A percentile compares a stretch with the other conserved stretches of the same genome.
phyloP scores from a whole-genome alignment of 495 filamentous ascomycete species.

The Staphylotrichum longicolle region DNA sequence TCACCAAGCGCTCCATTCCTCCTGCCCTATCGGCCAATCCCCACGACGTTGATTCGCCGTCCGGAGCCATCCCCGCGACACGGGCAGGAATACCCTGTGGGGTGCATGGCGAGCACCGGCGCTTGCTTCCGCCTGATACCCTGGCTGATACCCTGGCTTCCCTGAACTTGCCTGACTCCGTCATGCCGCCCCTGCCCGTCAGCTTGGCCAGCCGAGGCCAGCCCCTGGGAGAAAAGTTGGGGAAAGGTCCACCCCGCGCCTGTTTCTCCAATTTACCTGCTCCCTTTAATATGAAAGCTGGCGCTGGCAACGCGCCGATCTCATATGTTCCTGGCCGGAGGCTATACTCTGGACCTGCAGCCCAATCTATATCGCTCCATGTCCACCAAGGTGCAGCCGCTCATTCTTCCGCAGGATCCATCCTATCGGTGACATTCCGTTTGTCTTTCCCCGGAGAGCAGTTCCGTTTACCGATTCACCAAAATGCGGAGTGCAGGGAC shows the following conservation, averaged over 20 bases:
- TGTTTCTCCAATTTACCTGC: slow-evolving; percentile 30
- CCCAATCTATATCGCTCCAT: slow-evolving; percentile 30
- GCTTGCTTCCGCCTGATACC: slow-evolving; percentile 18
- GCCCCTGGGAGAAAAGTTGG: slow-evolving; percentile 22
- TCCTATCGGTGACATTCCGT: slow-evolving; percentile 35
- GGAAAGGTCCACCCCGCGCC: slow-evolving; percentile 21
- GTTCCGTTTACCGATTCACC: slow-evolving; percentile 30
- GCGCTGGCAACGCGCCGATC: slow-evolving; percentile 29
- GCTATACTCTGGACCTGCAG: slow-evolving; percentile 33
- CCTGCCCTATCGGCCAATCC: background rate
- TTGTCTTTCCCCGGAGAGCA: slow-evolving; percentile 27
- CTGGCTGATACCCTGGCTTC: slow-evolving; percentile 10
- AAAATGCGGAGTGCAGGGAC: slow-evolving; percentile 28
- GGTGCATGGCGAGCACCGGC: slow-evolving; percentile 14
- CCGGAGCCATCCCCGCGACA: background rate
- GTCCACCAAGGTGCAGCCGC: slow-evolving; percentile 21
- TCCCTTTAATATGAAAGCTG: slow-evolving; percentile 30
- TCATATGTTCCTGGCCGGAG: slow-evolving; percentile 28
- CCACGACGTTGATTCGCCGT: slow-evolving; percentile 4
- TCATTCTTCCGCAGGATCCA: slow-evolving; percentile 33
- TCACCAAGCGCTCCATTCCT: background rate
- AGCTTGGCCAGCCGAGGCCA: slow-evolving; percentile 3
- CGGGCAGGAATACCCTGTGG: background rate
- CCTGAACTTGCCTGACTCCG: background rate
- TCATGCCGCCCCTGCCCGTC: slow-evolving; percentile 13